These are phyloP conservation scores for Scleromitrula shiraiana DNA, from an alignment of 2,329 filamentous ascomycete species.

Conservation along the genomic window DNA sequence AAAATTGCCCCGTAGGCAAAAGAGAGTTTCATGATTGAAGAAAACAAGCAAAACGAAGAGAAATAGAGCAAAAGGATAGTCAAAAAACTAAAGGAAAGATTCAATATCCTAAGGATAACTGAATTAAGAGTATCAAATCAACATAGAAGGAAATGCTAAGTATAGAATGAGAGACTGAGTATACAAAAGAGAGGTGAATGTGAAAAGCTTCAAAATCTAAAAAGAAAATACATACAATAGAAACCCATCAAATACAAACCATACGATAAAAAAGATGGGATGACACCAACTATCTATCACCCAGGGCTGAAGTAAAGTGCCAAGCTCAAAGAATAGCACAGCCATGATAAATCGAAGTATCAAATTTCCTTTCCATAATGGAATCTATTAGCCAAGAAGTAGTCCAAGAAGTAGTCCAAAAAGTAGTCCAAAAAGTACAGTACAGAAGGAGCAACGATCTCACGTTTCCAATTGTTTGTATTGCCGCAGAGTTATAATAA, in stretches of 20 bases:
- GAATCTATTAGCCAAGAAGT: background rate
- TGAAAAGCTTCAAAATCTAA: too few relatives aligned
- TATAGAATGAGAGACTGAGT: background rate
- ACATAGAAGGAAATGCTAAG: too few relatives aligned
- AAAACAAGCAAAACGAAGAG: background rate
- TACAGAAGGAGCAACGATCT: background rate
- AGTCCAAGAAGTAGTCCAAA: too few relatives aligned
- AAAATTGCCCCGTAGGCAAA: conserved; percentile 1
- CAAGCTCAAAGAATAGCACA: background rate
- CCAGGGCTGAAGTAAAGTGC: background rate
- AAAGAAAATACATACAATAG: too few relatives aligned
- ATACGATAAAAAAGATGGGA: background rate
- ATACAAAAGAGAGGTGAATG: conserved; percentile 2
- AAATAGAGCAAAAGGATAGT: background rate
- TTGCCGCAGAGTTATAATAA: background rate
- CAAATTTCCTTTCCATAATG: background rate
- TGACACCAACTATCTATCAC: background rate
- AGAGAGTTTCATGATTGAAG: conserved; percentile 4
- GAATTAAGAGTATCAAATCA: background rate
- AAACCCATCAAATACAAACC: background rate
- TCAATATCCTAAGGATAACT: background rate
- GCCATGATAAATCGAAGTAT: background rate
- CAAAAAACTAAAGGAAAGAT: background rate
- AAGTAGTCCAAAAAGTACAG: background rate
- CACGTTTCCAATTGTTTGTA: conserved; percentile 1